Evolutionary conservation across 108 stramenopile species (phyloP), one percentile per base, ranked within the genome.

Genomic region (Fragilaria radians): DNA sequence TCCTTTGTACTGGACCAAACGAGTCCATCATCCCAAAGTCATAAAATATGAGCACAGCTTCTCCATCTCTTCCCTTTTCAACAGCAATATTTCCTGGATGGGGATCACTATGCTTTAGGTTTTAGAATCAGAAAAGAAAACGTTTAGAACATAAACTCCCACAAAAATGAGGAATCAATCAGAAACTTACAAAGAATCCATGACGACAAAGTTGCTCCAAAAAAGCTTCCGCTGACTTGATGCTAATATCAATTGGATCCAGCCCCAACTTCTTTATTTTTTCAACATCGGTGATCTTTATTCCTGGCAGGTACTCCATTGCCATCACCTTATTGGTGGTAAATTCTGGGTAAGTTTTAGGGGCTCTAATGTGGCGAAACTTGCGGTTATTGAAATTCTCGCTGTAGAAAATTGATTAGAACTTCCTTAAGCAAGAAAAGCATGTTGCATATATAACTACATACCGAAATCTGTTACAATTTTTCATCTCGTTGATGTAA

Each of bases 21-120:
- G 83, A 84, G 70, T 98, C 96, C 97, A 98, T 98, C 97, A 98
- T 98, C 22, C 95, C 97, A 75, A 97, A 98, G 68, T 98, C 97
- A 59, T 97, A 98, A 73, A 95, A 98, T 5, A 98, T 95, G 14
- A 98, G 45, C 7, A 81, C 56, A 21, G 86, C 80, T 52, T 83
- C 76, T 5, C 93, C 93, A 49, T 80, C 66, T 5, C 71, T 67
- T 14, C 70, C 76, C 63, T 71, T 79, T 74, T 97, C 88, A 28
- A 92, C 89, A 23, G 96, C 88, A 48, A 97, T 75, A 66, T 96
- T 96, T 34, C 95, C 93, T 24, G 83, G 87, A 47, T 84, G 82
- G 1, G 83, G 81, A 58, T 83, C 70, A n/a, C 57, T 52, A 70
- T 73, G 72, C 60, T 61, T 33, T 49, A 46, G 4, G 32, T 27